Evolutionary conservation across 2,329 filamentous ascomycete species (phyloP).

Genomic region (Hypoxylon sp.): DNA sequence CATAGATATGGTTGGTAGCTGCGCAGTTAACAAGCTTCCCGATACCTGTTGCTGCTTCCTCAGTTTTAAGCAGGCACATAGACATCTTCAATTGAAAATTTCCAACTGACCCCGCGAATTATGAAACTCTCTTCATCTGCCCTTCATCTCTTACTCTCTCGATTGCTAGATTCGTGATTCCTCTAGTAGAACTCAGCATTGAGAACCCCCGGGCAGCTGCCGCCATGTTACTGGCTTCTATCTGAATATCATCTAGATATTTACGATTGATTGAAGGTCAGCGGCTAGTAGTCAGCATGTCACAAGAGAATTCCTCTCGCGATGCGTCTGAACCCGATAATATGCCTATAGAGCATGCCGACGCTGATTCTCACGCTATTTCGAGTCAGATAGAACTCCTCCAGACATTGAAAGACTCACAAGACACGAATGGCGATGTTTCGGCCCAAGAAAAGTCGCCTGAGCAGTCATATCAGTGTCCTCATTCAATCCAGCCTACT

Average conservation of each 20-base stretch:
- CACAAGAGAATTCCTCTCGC: not conserved
- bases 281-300: slow-evolving; percentile 7
- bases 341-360: not conserved
- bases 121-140: not conserved
- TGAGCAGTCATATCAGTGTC: not conserved
- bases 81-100: not conserved
- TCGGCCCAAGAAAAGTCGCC: slow-evolving; percentile 1
- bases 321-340: not conserved
- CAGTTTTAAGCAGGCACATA: not conserved
- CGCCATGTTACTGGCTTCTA: not conserved
- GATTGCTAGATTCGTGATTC: not conserved
- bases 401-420: slow-evolving; percentile 29
- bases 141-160: not conserved
- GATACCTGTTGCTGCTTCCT: slow-evolving; percentile 4
- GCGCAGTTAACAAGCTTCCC: not conserved
- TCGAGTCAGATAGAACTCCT: slow-evolving; percentile 35
- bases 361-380: slow-evolving; percentile 12
- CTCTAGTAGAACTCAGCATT: not conserved
- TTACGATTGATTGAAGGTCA: not conserved
- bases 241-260: too few species aligned
- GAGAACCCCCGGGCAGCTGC: not conserved
- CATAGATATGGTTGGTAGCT: not conserved
- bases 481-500: not conserved
- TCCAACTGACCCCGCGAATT: not conserved
- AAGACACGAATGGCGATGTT: slow-evolving; percentile 24